A percentile compares a stretch with the other conserved stretches of the same genome.
Conservation (phyloP, 805 yeast genomes). For the Monosporozyma servazzii region DNA sequence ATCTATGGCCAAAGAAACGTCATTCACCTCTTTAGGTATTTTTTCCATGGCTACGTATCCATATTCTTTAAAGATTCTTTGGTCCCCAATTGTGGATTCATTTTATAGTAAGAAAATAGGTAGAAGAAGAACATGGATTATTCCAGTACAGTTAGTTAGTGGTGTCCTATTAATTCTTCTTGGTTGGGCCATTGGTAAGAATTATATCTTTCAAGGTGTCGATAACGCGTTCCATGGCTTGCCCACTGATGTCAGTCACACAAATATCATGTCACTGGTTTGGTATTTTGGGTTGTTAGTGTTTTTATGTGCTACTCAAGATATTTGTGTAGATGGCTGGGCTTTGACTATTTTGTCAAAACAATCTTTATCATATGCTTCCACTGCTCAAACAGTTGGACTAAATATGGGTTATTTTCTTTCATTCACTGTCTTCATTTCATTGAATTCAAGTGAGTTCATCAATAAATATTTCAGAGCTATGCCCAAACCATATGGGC, state of each 20-base stretch:
- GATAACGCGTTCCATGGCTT: constrained; percentile 20
- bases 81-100: constrained; percentile 97
- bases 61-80: constrained; percentile 78
- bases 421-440: constrained; percentile 84
- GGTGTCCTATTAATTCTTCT: constrained; percentile 56
- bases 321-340: constrained; percentile 99
- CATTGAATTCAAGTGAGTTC: constrained; percentile 85
- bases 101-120: constrained; percentile 60
- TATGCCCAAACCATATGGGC: constrained; percentile 52
- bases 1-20: constrained; percentile 46
- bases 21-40: constrained; percentile 83
- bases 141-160: constrained; percentile 82
- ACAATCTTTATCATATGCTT: constrained; percentile 77
- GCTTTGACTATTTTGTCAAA: constrained; percentile 80
- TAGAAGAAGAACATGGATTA: constrained; percentile 85
- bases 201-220: constrained; percentile 38
- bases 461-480: constrained; percentile 74
- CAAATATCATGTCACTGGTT: constrained; percentile 41
- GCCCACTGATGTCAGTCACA: constrained; percentile 6
- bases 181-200: constrained; percentile 41
- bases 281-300: constrained; percentile 66
- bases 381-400: constrained; percentile 96
- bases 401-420: constrained; percentile 87
- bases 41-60: constrained; percentile 93
- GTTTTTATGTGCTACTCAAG: constrained; percentile 92